A percentile compares a stretch with the other conserved stretches of the same genome.
These are phyloP conservation scores for Malania oleifera DNA, from an alignment of 164 flowering plant genomes.

Conservation along the genomic window DNA sequence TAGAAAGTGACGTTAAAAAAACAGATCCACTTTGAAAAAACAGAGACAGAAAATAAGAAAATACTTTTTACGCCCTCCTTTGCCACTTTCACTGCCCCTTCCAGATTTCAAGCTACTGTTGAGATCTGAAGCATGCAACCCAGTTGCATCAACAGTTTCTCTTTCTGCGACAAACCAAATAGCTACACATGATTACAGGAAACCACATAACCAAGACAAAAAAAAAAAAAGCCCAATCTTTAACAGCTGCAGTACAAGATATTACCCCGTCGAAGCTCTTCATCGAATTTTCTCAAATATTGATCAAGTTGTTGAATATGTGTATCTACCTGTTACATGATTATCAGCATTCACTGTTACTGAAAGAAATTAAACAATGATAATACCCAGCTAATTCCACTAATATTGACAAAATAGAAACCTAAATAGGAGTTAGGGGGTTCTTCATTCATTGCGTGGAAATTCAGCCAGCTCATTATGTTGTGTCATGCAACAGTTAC, in stretches of 20 bases:
- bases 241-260: neutral
- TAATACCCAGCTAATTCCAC: neutral
- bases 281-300: conserved; percentile 63
- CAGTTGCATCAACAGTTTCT: conserved; percentile 37
- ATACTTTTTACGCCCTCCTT: conserved; percentile 85
- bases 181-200: neutral
- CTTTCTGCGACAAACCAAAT: conserved; percentile 34
- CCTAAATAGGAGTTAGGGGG: no score
- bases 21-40: neutral
- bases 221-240: neutral
- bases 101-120: conserved; percentile 45
- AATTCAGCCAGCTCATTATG: no score
- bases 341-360: neutral
- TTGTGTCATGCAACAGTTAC: no score
- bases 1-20: neutral
- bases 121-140: conserved; percentile 27
- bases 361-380: neutral
- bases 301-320: conserved; percentile 94
- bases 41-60: conserved; percentile 3
- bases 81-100: conserved; percentile 50
- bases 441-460: no score
- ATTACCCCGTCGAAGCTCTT: conserved; percentile 81
- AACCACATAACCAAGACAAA: neutral
- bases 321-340: conserved; percentile 64
- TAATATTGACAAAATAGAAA: no score